These are phyloP conservation scores for Saccharomycopsis sp. DNA, from an alignment of 805 yeast genomes.

Conservation along the genomic window DNA sequence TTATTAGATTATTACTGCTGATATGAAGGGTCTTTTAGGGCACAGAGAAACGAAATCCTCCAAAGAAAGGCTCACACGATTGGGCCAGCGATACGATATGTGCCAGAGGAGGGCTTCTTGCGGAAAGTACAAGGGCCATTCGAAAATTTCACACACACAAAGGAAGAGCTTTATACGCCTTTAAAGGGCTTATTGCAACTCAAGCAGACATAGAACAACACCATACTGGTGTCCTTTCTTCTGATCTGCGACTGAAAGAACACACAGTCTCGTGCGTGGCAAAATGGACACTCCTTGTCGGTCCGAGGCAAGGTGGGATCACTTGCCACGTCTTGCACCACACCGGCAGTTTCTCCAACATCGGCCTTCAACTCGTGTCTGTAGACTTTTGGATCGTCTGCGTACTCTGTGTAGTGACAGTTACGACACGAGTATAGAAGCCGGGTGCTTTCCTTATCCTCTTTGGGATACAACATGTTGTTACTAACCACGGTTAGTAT, in stretches of 20 bases:
- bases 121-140: too few relatives aligned
- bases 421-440: constrained; percentile 90
- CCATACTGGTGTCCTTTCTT: constrained; percentile 93
- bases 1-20: too few relatives aligned
- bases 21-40: too few relatives aligned
- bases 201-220: constrained; percentile 84
- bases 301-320: constrained; percentile 98
- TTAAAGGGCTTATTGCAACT: constrained; percentile 39
- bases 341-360: constrained; percentile 43
- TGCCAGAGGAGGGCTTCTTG: too few relatives aligned
- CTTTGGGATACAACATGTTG: constrained; percentile 96
- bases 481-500: constrained; percentile 40
- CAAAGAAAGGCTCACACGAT: too few relatives aligned
- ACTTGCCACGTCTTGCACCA: constrained; percentile 40
- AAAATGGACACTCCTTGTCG: constrained; percentile 86
- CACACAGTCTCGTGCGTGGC: constrained; percentile 85
- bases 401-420: constrained; percentile 88
- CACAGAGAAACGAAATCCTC: too few relatives aligned
- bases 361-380: constrained; percentile 88
- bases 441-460: constrained; percentile 66
- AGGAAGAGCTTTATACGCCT: constrained; percentile 9
- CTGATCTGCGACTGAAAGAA: constrained; percentile 96
- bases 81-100: too few relatives aligned
- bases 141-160: too few relatives aligned
- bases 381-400: constrained; percentile 80